Percentiles rank a stretch among this genome's conserved stretches.
phyloP scores from a whole-genome alignment of 176 grass and related monocot species.

The Oryza meridionalis region DNA sequence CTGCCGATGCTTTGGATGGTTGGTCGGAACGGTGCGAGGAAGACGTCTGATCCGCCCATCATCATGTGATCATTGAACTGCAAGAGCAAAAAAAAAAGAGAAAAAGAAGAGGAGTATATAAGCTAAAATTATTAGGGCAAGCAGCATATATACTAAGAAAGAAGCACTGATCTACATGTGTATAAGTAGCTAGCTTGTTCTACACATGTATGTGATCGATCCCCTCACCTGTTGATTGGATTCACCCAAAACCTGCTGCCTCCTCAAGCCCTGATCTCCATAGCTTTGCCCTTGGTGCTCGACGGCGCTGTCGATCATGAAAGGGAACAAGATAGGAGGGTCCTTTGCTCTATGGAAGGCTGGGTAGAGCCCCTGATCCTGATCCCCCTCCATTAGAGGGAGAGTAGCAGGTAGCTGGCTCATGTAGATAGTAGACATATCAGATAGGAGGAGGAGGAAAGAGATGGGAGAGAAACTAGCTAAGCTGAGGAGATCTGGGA shows the following conservation, averaged over 20 bases:
- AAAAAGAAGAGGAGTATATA: background rate
- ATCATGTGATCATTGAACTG: conserved; percentile 62
- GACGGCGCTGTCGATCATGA: conserved; percentile 54
- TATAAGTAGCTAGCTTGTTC: background rate
- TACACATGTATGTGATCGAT: conserved; percentile 29
- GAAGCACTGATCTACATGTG: background rate
- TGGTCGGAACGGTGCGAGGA: conserved; percentile 27
- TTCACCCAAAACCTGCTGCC: conserved; percentile 45
- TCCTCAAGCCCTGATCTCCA: conserved; percentile 49
- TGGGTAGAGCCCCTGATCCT: conserved; percentile 61
- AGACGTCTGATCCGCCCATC: conserved; percentile 50
- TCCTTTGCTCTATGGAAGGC: conserved; percentile 62
- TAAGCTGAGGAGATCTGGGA: conserved; percentile 31
- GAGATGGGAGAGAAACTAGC: background rate
- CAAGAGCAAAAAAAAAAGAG: conserved; percentile 24
- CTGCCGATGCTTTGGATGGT: conserved; percentile 58
- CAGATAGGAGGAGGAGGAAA: conserved; percentile 2
- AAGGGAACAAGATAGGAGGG: conserved; percentile 60
- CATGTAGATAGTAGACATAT: conserved; percentile 74
- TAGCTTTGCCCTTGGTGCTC: conserved; percentile 49
- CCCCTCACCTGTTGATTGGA: conserved; percentile 49
- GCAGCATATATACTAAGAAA: background rate
- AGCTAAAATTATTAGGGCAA: background rate
- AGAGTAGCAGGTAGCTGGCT: conserved; percentile 68
- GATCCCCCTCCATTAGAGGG: conserved; percentile 69